These are phyloP conservation scores for Fusarium austroafricanum DNA, from an alignment of 2,329 filamentous ascomycete species.

Conservation along the genomic window DNA sequence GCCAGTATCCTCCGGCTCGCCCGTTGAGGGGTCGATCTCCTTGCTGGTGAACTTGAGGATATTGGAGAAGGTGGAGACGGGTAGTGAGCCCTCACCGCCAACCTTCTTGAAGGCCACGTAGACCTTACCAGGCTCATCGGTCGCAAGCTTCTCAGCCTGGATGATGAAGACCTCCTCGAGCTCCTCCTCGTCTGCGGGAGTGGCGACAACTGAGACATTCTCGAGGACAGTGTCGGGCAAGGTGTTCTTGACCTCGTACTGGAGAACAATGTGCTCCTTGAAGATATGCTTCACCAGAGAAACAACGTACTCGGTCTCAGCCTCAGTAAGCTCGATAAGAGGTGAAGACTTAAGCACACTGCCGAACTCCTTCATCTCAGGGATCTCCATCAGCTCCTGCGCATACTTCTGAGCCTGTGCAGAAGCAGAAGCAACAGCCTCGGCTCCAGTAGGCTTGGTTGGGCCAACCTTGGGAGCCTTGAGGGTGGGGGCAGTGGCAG, in stretches of 20 bases:
- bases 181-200: slow-evolving; percentile 83
- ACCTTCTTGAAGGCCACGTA: slow-evolving; percentile 95
- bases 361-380: slow-evolving; percentile 91
- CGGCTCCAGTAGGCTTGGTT: slow-evolving; percentile 77
- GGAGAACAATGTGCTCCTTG: slow-evolving; percentile 94
- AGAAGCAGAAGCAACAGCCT: slow-evolving; percentile 79
- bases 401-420: slow-evolving; percentile 89
- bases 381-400: slow-evolving; percentile 86
- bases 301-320: slow-evolving; percentile 97
- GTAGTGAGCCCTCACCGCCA: slow-evolving; percentile 79
- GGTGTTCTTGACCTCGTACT: slow-evolving; percentile 98
- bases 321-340: slow-evolving; percentile 90
- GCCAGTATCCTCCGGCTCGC: slow-evolving; percentile 88
- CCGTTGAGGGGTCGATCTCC: slow-evolving; percentile 95
- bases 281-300: slow-evolving; percentile 95
- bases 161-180: slow-evolving; percentile 95
- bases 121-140: slow-evolving; percentile 90
- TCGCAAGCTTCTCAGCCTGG: slow-evolving; percentile 82
- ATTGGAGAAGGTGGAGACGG: slow-evolving; percentile 87
- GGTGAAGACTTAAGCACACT: slow-evolving; percentile 90
- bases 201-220: slow-evolving; percentile 85
- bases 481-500: slow-evolving; percentile 88
- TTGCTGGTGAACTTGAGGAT: slow-evolving; percentile 97
- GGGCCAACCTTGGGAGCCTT: slow-evolving; percentile 89
- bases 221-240: slow-evolving; percentile 90